Base-by-base conservation (phyloP, 208 protist genomes). In the Trypanosomatidae sp. region DNA sequence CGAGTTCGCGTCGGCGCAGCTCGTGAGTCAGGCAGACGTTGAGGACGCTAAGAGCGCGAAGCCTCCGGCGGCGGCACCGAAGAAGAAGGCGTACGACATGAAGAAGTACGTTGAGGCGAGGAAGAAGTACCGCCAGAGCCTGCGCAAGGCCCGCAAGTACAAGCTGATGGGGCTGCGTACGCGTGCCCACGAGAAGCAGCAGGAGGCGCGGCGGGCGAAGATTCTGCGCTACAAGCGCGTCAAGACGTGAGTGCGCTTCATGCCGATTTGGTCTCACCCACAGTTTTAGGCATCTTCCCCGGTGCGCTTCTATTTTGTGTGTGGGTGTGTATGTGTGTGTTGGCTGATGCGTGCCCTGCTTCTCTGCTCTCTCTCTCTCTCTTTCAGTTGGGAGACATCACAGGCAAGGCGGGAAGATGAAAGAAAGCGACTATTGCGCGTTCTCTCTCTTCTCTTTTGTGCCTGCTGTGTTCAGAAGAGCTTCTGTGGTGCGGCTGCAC, bases 51-150 rank as follows among this genome's bases (percentile, higher is more conserved):
- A 96, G 76, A 93, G 84, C 62, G 82, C 88, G 30, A 98, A 97
- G 77, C 91, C 91, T 2, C 74, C 91, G 12, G 76, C 81, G 0
- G 79, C 86, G 17, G 75, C 89, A 12, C 73, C 91, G 25, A 98
- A 98, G 82, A 92, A 90, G 59, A 94, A 95, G 83, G 74, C 91
- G n/a, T 98, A 96, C 77, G 94, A 98, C 78, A 89, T 95, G 86
- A 93, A 93, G 79, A 97, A 97, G 80, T 96, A 95, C 79, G 70
- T 83, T 13, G 94, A 97, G 47, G 84, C 86, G 13, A 70, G 89
- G 1, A 95, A 95, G 76, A 96, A 96, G 84, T 95, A 97, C 81
- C 82, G 91, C 60, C 88, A 95, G 76, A 88, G 71, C 41, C 73
- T 97, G 71, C 88, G 88, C 25, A 95, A 97, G 82, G 75, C 91